Evolutionary conservation across 768 basidiomycete species (phyloP), one percentile per base, ranked within the genome.

Genomic region (Boletus huronensis): DNA sequence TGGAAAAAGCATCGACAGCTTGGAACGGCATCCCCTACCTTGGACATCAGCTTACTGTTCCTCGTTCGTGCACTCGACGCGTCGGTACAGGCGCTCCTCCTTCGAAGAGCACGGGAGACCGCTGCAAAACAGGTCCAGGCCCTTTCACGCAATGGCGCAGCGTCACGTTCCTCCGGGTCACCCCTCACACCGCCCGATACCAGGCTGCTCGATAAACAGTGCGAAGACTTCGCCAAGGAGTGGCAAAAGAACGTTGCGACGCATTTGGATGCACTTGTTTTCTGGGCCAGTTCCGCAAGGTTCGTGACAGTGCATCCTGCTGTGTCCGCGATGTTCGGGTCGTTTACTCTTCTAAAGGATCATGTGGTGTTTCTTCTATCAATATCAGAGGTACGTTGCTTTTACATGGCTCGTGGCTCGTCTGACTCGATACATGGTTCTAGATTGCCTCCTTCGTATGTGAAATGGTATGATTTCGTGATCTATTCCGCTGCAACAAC

Each of bases 351-450:
- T 32, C 31, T 21, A 40, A 64, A 91, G 90, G 63, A 90, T 91
- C 50, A 90, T 91, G 88, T 91, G 90, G 90, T 90, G 89, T 61
- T 92, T 88, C 69, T 85, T 89, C 66, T 91, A 92, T 61, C 76
- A 85, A 63, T 88, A 89, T 5, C 74, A 81, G 58, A 81, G 85
- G 87, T 89, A 64, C 46, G 62, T 58, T 16, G 35, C 6, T 42
- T 28, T 11, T 7, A 39, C 39, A 32, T 16, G 17, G 16, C 19
- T 10, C 8, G 0, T 36, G n/a, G 19, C 34, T 31, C 19, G 51
- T 50, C 52, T 57, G 46, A 55, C 50, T 42, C 10, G 25, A 28
- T 38, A 13, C 48, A 29, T 49, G 25, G n/a, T 66, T 13, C 21
- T 49, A 77, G 77, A 34, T 65, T 79, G 13, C 75, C 76, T 25